Evolutionary conservation across 352 stramenopile species (phyloP).

Genomic region (Phytophthora sp.): DNA sequence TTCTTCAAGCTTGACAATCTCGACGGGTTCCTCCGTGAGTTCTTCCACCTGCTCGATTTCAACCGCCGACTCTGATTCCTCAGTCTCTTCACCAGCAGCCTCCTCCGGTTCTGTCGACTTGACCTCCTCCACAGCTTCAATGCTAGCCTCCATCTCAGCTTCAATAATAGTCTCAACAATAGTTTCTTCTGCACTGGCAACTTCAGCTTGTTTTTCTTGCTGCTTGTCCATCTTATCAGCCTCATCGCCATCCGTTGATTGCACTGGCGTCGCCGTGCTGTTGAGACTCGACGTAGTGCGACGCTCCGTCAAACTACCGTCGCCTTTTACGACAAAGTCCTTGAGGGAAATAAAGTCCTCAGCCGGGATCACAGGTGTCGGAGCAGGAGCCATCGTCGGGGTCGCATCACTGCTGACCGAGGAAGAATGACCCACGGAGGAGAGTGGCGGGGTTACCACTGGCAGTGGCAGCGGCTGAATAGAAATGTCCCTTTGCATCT

Average conservation of each 20-base stretch:
- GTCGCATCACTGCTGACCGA: constrained; percentile 23
- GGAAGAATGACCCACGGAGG: constrained; percentile 19
- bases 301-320: constrained; percentile 38
- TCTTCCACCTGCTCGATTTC: constrained; percentile 5
- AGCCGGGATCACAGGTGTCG: constrained; percentile 4
- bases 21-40: not conserved
- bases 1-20: constrained; percentile 11
- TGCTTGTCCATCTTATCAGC: constrained; percentile 23
- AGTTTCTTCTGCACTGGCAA: constrained; percentile 16
- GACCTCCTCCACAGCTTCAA: constrained; percentile 13
- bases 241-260: constrained; percentile 26
- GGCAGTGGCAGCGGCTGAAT: constrained; percentile 16
- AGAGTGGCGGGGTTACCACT: constrained; percentile 19
- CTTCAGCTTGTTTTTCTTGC: constrained; percentile 7
- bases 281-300: constrained; percentile 30
- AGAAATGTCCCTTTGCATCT: constrained; percentile 43
- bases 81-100: constrained; percentile 3
- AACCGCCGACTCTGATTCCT: not conserved
- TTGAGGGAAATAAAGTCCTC: constrained; percentile 62
- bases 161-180: not conserved
- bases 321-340: constrained; percentile 50
- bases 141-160: constrained; percentile 7
- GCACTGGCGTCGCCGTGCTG: constrained; percentile 34
- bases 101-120: constrained; percentile 8
- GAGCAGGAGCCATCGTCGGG: not conserved